A percentile compares a stretch with the other conserved stretches of the same genome.
These are phyloP conservation scores for Pseudocercospora crystallina DNA, from an alignment of 2,329 filamentous ascomycete genomes.

Conservation along the genomic window DNA sequence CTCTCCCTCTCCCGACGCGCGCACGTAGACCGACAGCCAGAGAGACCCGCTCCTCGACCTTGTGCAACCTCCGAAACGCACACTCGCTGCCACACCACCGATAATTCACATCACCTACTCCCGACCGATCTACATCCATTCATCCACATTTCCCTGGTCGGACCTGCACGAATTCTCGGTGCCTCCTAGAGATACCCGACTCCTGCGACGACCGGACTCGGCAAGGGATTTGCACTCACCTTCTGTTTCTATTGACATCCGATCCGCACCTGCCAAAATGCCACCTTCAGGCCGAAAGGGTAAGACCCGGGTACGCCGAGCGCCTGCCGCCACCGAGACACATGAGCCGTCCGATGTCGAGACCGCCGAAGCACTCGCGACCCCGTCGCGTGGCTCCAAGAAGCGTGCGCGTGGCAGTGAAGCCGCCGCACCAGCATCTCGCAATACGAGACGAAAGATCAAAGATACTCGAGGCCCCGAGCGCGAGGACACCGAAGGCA, in stretches of 20 bases:
- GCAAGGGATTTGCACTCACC: constrained; percentile 1
- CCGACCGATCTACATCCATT: no score
- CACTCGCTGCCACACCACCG: no score
- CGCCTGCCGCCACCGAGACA: constrained; percentile 27
- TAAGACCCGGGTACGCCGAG: constrained; percentile 34
- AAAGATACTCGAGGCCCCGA: constrained; percentile 34
- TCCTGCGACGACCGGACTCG: not conserved
- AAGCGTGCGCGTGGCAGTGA: constrained; percentile 41
- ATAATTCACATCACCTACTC: no score
- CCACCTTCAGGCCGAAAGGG: constrained; percentile 35
- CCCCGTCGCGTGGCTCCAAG: constrained; percentile 49
- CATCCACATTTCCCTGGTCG: no score
- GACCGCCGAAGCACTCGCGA: constrained; percentile 49
- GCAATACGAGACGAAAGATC: constrained; percentile 35
- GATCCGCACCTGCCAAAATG: constrained; percentile 21
- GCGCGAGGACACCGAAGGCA: constrained; percentile 39
- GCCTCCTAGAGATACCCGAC: no score
- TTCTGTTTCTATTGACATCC: not conserved
- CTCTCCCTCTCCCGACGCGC: no score
- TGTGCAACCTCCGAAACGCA: no score
- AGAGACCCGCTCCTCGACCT: no score
- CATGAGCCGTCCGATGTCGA: constrained; percentile 40
- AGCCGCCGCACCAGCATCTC: constrained; percentile 26
- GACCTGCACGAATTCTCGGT: no score
- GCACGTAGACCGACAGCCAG: no score